Evolutionary conservation across 768 basidiomycete genomes (phyloP), one percentile per base, ranked within the genome.

Genomic region (Lepiota venenata): DNA sequence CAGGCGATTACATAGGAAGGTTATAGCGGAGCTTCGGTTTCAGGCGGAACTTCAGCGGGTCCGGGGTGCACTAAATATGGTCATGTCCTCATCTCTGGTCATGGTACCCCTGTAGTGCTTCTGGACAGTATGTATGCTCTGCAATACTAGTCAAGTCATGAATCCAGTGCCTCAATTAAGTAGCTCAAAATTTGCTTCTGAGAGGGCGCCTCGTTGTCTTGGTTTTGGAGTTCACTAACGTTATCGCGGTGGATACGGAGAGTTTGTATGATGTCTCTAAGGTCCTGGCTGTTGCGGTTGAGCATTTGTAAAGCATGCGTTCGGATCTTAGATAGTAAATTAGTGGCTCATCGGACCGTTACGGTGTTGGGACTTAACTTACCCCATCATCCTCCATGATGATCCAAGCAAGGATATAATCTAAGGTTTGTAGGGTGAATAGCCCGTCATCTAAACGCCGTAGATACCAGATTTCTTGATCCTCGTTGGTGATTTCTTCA

Each of bases 351-450:
- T 4, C 6, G 45, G 20, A 15, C 15, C 14, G 16, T 2, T 40
- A 5, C 16, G 43, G 11, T 25, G 40, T n/a, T 15, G 14, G 10
- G 47, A 57, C 12, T 56, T 0, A 3, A 70, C 90, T 52, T 72
- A 97, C 97, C 36, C 96, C 97, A 62, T 98, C 96, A 61, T 98
- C 96, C 71, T 99, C 97, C 94, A 98, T 95, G 52, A 84, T 80
- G 22, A 98, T 70, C 97, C 97, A 99, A 4, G 90, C 93, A 37
- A 98, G 70, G 56, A 98, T 89, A 61, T 95, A 98, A 68, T 98
- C 96, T 38, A 93, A 81, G 15, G 87, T 93, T 63, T 98, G 96
- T 7, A 98, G 69, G 1, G 87, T 88, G 64, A 90, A 93, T 41
- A 97, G 70, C 0, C 97, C 97, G 2, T 85, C 84, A 54, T 97